phyloP scores from a whole-genome alignment of 139 green algal species.

The Nannochloris sp. region DNA sequence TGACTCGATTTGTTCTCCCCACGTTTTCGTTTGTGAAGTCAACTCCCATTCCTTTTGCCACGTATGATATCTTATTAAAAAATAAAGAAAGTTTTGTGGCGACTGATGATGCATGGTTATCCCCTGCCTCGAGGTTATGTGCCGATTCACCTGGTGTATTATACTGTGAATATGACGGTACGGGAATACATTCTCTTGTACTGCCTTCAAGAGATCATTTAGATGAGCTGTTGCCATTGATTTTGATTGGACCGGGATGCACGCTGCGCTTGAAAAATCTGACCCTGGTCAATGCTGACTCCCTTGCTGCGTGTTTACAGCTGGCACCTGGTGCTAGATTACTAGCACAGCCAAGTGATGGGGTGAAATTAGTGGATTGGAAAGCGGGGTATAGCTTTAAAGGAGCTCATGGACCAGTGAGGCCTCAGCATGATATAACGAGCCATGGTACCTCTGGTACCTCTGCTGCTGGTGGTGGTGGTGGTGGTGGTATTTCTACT shows the following conservation, averaged over 20 bases:
- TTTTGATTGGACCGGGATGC: conserved; percentile 66
- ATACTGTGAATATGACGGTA: conserved; percentile 68
- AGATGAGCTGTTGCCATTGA: conserved; percentile 64
- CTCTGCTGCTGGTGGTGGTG: too few species aligned
- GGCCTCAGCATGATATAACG: too few species aligned
- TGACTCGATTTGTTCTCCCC: conserved; percentile 71
- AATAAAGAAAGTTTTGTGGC: conserved; percentile 3
- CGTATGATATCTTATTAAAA: conserved; percentile 31
- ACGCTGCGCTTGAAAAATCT: conserved; percentile 77
- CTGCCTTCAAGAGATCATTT: neutral
- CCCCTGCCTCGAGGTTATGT: conserved; percentile 70
- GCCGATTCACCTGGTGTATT: conserved; percentile 55
- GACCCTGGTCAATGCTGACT: conserved; percentile 53
- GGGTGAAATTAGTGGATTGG: conserved; percentile 11
- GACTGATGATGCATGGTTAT: conserved; percentile 66
- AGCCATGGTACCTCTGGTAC: too few species aligned
- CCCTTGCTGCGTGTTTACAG: conserved; percentile 56
- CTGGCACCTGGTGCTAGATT: conserved; percentile 50
- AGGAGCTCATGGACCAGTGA: neutral
- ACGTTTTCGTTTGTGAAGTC: conserved; percentile 17
- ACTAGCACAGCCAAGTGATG: conserved; percentile 5
- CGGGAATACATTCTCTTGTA: conserved; percentile 18
- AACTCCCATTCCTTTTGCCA: conserved; percentile 25
- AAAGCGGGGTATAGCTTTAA: neutral
- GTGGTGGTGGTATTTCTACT: too few species aligned